A percentile compares a stretch with the other conserved stretches of the same genome.
Conservation (phyloP, 192 early-diverging fungal species). For the Rhizophagus clarus region DNA sequence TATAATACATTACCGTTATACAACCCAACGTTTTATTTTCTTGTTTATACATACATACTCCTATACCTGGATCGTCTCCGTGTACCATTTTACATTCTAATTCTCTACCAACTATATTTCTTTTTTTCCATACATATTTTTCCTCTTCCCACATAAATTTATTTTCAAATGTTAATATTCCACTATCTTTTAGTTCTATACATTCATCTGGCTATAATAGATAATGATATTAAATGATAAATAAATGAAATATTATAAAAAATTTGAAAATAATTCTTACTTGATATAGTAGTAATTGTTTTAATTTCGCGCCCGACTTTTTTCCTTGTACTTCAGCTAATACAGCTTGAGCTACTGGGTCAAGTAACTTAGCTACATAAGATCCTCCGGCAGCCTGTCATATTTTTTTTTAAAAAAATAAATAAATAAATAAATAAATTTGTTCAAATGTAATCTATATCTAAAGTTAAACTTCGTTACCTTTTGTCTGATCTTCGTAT, state of each 20-base stretch:
- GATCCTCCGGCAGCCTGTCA: not conserved
- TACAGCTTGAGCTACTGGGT: conserved; percentile 17
- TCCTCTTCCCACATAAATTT: conserved; percentile 23
- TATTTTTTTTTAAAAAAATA: not conserved
- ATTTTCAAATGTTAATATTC: conserved; percentile 16
- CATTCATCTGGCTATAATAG: conserved; percentile 18
- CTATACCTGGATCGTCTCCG: conserved; percentile 11
- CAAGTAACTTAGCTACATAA: not conserved
- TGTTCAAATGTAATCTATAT: not conserved
- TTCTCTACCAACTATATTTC: conserved; percentile 5
- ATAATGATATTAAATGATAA: not conserved
- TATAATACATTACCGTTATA: conserved; percentile 20
- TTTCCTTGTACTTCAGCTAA: conserved; percentile 19
- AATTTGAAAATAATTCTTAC: not conserved
- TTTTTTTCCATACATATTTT: conserved; percentile 18
- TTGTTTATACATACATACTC: conserved; percentile 8
- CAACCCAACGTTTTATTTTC: not conserved
- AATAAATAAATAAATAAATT: not conserved
- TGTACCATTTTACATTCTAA: conserved; percentile 32
- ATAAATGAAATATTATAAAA: no score
- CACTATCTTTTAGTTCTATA: conserved; percentile 17
- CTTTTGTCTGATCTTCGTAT: conserved; percentile 5
- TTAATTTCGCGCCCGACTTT: conserved; percentile 2
- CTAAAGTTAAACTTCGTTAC: not conserved
- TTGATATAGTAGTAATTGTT: conserved; percentile 16